Conservation (phyloP, 331 rosid genomes). For the Erythrophleum ivorense region DNA sequence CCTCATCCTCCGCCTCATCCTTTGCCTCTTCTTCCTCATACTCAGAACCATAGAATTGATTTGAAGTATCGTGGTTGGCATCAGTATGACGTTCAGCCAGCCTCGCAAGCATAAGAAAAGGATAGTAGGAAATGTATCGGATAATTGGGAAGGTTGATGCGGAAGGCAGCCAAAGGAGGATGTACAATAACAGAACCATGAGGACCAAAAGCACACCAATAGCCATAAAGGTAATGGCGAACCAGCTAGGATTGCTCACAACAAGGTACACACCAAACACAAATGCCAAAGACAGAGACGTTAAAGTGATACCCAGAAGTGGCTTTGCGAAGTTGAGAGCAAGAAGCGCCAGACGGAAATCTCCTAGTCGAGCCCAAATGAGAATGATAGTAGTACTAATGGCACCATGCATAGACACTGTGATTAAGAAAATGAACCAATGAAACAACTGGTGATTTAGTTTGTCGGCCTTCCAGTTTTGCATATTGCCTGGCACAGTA, state of each 20-base stretch:
- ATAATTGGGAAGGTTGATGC: background rate
- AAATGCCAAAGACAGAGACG: slow-evolving; percentile 38
- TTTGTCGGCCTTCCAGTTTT: background rate
- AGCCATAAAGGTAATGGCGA: slow-evolving; percentile 18
- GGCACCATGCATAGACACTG: slow-evolving; percentile 36
- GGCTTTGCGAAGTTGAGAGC: background rate
- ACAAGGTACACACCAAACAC: slow-evolving; percentile 40
- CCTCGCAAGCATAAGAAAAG: slow-evolving; percentile 11
- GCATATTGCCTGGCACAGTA: slow-evolving; percentile 10
- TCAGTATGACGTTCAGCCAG: background rate
- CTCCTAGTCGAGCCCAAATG: slow-evolving; percentile 35
- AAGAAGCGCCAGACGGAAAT: background rate
- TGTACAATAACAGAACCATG: background rate
- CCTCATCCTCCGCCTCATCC: too few species aligned
- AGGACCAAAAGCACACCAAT: background rate
- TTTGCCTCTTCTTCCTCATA: too few species aligned
- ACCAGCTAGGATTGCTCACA: slow-evolving; percentile 30
- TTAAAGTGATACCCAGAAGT: slow-evolving; percentile 30
- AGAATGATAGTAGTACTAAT: slow-evolving; percentile 29
- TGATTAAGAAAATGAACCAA: background rate
- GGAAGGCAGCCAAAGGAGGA: slow-evolving; percentile 7
- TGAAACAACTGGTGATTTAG: background rate
- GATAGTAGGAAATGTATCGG: slow-evolving; percentile 32
- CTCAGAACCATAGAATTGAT: too few species aligned
- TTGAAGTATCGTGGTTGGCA: background rate